Evolutionary conservation across 257 asterid genomes (phyloP).

Genomic region (Solanum raphanifolium): DNA sequence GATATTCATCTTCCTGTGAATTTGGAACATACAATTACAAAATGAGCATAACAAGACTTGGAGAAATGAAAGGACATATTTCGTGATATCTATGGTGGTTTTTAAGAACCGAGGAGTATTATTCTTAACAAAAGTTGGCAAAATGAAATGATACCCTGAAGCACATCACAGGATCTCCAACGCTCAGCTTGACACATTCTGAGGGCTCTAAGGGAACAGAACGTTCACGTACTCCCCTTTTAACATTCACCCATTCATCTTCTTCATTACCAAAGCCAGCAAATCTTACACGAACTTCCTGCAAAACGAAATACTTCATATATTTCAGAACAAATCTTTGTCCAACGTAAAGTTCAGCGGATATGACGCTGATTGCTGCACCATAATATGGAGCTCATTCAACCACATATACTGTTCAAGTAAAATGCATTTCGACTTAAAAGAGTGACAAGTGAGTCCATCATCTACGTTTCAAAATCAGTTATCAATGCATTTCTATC

Average conservation of each 20-base stretch:
- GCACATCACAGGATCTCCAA: slow-evolving; percentile 82
- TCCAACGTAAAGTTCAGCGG: background rate
- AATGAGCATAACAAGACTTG: background rate
- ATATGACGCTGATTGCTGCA: background rate
- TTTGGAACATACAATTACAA: background rate
- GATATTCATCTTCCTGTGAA: slow-evolving; percentile 47
- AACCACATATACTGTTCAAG: background rate
- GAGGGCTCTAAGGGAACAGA: slow-evolving; percentile 73
- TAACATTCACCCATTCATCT: slow-evolving; percentile 84
- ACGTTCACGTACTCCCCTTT: slow-evolving; percentile 57
- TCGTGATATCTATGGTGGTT: background rate
- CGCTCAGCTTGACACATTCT: slow-evolving; percentile 52
- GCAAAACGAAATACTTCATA: background rate
- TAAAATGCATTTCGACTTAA: background rate
- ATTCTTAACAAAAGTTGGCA: background rate
- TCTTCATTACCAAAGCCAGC: slow-evolving; percentile 66
- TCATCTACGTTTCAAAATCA: background rate
- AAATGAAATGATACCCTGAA: slow-evolving; percentile 45
- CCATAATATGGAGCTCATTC: background rate
- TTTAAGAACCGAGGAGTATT: background rate
- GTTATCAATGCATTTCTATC: background rate
- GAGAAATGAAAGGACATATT: background rate
- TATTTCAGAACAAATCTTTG: background rate
- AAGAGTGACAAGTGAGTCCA: background rate
- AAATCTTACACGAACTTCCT: slow-evolving; percentile 82